Conservation (phyloP, 1,139 yeast genomes). For the Debaryomyces subglobosus region DNA sequence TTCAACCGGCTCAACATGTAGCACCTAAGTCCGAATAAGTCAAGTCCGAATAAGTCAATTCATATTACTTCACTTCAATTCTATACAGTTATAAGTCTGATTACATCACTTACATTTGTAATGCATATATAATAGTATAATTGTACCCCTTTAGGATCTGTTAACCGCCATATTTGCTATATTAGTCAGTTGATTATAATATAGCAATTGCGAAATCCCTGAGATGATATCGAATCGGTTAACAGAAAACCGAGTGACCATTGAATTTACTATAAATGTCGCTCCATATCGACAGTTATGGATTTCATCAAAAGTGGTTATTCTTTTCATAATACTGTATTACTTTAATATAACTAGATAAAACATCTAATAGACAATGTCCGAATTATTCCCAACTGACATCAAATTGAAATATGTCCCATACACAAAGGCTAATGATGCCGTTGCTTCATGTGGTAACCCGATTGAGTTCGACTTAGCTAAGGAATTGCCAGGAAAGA, state of each 20-base stretch:
- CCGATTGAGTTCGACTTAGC: slow-evolving; percentile 57
- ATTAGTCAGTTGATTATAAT: neutral
- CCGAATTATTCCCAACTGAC: slow-evolving; percentile 51
- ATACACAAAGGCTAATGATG: slow-evolving; percentile 45
- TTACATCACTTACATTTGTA: neutral
- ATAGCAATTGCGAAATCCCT: slow-evolving; percentile 6
- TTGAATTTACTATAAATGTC: neutral
- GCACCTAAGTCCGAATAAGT: neutral
- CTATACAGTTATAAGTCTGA: neutral
- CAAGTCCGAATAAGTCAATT: neutral
- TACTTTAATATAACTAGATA: neutral
- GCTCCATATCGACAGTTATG: neutral
- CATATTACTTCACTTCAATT: neutral
- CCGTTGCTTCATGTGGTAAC: slow-evolving; percentile 52
- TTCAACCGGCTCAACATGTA: neutral
- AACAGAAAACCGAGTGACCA: slow-evolving; percentile 6
- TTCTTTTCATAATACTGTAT: neutral
- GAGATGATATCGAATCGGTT: slow-evolving; percentile 3
- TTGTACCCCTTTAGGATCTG: neutral
- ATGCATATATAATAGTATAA: neutral
- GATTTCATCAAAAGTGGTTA: neutral
- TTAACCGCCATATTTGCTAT: neutral
- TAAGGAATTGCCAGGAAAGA: slow-evolving; percentile 52
- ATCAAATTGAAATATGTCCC: slow-evolving; percentile 61
- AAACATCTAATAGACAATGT: slow-evolving; percentile 1